These are phyloP conservation scores for Letharia columbiana DNA, from an alignment of 495 filamentous ascomycete genomes.

Conservation along the genomic window DNA sequence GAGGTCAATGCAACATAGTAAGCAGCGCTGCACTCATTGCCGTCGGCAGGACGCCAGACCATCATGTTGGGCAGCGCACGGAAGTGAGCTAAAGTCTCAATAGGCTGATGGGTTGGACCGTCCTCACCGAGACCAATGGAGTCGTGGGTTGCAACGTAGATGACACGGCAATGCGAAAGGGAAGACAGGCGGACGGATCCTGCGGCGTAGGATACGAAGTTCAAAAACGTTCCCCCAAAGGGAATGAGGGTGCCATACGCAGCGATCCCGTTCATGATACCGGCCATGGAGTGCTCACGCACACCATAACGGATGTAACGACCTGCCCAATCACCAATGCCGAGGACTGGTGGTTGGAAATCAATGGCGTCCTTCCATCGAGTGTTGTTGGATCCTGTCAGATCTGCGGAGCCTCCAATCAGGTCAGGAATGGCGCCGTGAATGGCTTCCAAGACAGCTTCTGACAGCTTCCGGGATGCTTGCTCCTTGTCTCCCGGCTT, in stretches of 20 bases:
- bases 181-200: constrained; percentile 91
- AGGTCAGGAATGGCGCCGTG: constrained; percentile 79
- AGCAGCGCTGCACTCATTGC: constrained; percentile 95
- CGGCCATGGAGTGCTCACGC: constrained; percentile 95
- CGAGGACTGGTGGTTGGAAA: constrained; percentile 85
- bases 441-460: constrained; percentile 84
- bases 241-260: constrained; percentile 95
- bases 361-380: constrained; percentile 94
- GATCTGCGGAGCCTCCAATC: constrained; percentile 89
- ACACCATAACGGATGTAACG: constrained; percentile 97
- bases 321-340: constrained; percentile 78
- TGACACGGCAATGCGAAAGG: constrained; percentile 80
- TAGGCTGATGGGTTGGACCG: constrained; percentile 97
- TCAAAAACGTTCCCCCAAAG: constrained; percentile 93
- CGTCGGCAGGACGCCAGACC: constrained; percentile 99
- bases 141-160: constrained; percentile 98
- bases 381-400: constrained; percentile 98
- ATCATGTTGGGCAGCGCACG: constrained; percentile 98
- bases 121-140: constrained; percentile 99
- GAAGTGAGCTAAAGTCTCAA: constrained; percentile 99
- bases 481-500: constrained; percentile 77
- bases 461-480: constrained; percentile 91
- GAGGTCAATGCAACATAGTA: constrained; percentile 94
- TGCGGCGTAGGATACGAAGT: constrained; percentile 98
- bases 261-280: constrained; percentile 94